Evolutionary conservation across 768 basidiomycete species (phyloP).

Genomic region (Termitomyces sp.): DNA sequence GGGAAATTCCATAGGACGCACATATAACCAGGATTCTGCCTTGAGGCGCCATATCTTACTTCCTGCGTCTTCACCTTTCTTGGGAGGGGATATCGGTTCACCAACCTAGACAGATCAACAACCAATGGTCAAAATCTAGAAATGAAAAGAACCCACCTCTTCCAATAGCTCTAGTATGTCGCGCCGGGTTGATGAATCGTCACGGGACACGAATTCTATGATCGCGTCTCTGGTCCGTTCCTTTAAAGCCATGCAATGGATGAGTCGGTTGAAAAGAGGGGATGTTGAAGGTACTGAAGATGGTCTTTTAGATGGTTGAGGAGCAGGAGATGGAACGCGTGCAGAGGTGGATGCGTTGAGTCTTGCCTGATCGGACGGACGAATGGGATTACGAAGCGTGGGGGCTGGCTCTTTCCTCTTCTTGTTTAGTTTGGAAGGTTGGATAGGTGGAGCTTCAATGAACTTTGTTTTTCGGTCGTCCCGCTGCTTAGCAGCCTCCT

Average conservation of each 20-base stretch:
- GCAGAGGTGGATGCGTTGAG: constrained; percentile 25
- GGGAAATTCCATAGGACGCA: constrained; percentile 64
- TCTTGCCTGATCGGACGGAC: constrained; percentile 24
- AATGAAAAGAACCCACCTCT: constrained; percentile 34
- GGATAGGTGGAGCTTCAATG: constrained; percentile 42
- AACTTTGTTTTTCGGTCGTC: constrained; percentile 44
- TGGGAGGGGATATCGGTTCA: constrained; percentile 34
- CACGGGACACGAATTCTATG: constrained; percentile 43
- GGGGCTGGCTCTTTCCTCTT: constrained; percentile 33
- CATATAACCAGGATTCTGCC: constrained; percentile 57
- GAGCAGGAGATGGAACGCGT: constrained; percentile 24
- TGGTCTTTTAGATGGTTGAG: constrained; percentile 15
- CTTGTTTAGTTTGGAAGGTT: constrained; percentile 31
- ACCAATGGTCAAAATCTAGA: background rate
- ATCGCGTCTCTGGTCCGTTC: constrained; percentile 50
- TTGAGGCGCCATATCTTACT: constrained; percentile 51
- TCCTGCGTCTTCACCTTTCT: constrained; percentile 32
- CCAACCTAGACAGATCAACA: constrained; percentile 39
- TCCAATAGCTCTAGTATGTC: constrained; percentile 47
- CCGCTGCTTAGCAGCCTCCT: constrained; percentile 39
- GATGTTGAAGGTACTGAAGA: constrained; percentile 3
- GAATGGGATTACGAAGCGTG: constrained; percentile 38
- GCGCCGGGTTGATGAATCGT: constrained; percentile 29
- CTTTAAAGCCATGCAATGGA: constrained; percentile 49
- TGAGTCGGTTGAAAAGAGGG: constrained; percentile 37